Percentiles rank a stretch among this genome's conserved stretches.
Conservation (phyloP, 306 rosid genomes). For the Corylus americana region DNA sequence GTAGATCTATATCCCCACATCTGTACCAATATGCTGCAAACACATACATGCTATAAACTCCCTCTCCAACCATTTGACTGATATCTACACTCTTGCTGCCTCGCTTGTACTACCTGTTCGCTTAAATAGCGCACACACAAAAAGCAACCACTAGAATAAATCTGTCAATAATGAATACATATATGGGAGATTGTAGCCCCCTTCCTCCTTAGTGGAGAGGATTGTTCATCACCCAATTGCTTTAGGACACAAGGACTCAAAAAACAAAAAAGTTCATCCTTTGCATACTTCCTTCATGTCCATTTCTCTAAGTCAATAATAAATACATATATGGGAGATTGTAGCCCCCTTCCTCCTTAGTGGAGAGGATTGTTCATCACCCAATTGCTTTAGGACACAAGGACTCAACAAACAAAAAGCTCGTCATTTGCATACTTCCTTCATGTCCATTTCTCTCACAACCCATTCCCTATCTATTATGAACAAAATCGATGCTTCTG, state of each 20-base stretch:
- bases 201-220: conserved; percentile 66
- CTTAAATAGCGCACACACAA: not conserved
- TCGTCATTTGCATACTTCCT: conserved; percentile 53
- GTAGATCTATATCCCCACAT: not conserved
- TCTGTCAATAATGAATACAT: not conserved
- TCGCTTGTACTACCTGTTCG: not conserved
- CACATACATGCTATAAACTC: not conserved
- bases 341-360: conserved; percentile 71
- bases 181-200: conserved; percentile 63
- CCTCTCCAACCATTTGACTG: not conserved
- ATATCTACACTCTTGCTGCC: not conserved
- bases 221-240: conserved; percentile 82
- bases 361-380: conserved; percentile 84
- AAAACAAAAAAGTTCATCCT: conserved; percentile 59
- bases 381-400: conserved; percentile 73
- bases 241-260: conserved; percentile 67
- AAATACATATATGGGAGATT: conserved; percentile 40
- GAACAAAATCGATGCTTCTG: not conserved
- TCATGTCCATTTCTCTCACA: conserved; percentile 43
- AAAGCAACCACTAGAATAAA: not conserved
- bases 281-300: conserved; percentile 53
- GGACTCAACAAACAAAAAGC: conserved; percentile 59
- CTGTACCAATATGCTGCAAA: not conserved
- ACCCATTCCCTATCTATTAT: not conserved
- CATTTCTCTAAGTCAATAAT: conserved; percentile 21